A percentile compares a stretch with the other conserved stretches of the same genome.
These are phyloP conservation scores for Anthracocystis walkeri DNA, from an alignment of 1,284 basidiomycete genomes.

Conservation along the genomic window DNA sequence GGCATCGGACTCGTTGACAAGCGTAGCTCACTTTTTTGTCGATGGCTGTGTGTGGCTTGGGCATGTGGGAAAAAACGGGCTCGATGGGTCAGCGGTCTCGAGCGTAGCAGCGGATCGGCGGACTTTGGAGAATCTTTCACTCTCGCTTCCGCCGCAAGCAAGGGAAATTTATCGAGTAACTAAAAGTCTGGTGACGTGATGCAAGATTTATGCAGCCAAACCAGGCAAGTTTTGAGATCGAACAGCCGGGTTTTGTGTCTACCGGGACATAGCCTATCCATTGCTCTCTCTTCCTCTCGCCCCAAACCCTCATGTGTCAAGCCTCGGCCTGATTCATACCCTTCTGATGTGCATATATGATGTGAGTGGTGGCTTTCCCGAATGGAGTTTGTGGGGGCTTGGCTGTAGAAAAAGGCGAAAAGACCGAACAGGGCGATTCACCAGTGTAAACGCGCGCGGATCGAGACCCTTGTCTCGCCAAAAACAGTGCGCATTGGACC, in stretches of 20 bases:
- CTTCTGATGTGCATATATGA: neutral
- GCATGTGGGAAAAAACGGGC: neutral
- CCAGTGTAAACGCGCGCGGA: constrained; percentile 1
- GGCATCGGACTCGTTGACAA: too few relatives aligned
- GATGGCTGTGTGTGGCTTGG: too few relatives aligned
- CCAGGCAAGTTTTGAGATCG: neutral
- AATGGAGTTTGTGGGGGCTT: neutral
- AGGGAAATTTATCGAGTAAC: too few relatives aligned
- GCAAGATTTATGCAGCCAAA: neutral
- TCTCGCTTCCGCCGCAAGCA: too few relatives aligned
- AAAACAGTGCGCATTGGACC: neutral
- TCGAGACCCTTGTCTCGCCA: constrained; percentile 25
- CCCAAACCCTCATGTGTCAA: neutral
- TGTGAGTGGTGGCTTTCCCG: neutral
- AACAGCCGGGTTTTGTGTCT: too few relatives aligned
- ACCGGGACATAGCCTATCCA: too few relatives aligned
- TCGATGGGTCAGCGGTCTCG: neutral
- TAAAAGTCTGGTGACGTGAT: constrained; percentile 3
- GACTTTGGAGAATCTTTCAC: neutral
- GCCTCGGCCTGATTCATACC: neutral
- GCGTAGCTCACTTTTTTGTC: too few relatives aligned
- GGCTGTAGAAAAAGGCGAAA: neutral
- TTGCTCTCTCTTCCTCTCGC: too few relatives aligned
- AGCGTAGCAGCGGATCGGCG: constrained; percentile 2
- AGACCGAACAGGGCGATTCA: neutral